Conservation (phyloP, 306 rosid genomes). For the Cucurbita argyrosperma region DNA sequence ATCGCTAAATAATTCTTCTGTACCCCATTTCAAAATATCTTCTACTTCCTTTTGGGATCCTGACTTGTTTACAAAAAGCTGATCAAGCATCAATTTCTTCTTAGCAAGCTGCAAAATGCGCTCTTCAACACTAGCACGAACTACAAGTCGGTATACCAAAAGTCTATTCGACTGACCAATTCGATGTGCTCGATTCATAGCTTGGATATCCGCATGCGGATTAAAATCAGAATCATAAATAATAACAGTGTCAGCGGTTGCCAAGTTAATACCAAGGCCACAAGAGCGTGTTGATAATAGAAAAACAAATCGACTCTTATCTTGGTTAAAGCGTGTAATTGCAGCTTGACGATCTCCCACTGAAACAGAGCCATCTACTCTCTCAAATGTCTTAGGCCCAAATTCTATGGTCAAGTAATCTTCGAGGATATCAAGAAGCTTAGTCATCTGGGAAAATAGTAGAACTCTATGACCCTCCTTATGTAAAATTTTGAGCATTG, state of each 20-base stretch:
- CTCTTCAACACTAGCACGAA: constrained; percentile 98
- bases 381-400: constrained; percentile 93
- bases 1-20: constrained; percentile 86
- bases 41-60: constrained; percentile 97
- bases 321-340: constrained; percentile 88
- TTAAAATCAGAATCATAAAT: constrained; percentile 98
- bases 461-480: constrained; percentile 93
- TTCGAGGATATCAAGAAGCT: constrained; percentile 94
- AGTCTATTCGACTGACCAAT: constrained; percentile 98
- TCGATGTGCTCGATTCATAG: constrained; percentile 99
- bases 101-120: constrained; percentile 99
- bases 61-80: constrained; percentile 93
- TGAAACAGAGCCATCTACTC: constrained; percentile 96
- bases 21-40: constrained; percentile 96
- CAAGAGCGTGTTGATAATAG: constrained; percentile 95
- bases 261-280: constrained; percentile 98
- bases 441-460: constrained; percentile 97
- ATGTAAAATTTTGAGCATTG: constrained; percentile 77
- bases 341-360: constrained; percentile 96
- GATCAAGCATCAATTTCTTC: constrained; percentile 98
- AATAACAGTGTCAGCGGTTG: constrained; percentile 97
- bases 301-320: constrained; percentile 94
- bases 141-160: constrained; percentile 92
- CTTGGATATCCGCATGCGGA: constrained; percentile 99
- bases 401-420: constrained; percentile 82